Percentiles rank a stretch among this genome's conserved stretches.
Evolutionary conservation across 2,329 filamentous ascomycete genomes (phyloP).

Genomic region (Calcarisporium arbuscula): DNA sequence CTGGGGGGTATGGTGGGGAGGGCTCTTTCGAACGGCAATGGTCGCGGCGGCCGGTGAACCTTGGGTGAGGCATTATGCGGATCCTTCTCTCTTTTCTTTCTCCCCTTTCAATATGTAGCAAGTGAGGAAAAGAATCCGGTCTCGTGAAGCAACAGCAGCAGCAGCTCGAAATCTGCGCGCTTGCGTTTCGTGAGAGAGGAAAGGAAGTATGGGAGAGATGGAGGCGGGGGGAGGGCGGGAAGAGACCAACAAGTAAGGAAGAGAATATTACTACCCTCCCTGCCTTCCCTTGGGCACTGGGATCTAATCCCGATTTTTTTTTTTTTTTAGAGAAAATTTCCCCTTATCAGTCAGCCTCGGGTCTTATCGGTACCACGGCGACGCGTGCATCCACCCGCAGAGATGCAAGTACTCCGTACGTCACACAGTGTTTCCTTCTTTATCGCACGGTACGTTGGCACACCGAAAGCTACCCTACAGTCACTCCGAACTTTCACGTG

Average conservation of each 20-base stretch:
- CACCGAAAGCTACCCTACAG: too few relatives aligned
- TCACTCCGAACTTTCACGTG: too few relatives aligned
- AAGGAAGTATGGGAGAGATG: neutral
- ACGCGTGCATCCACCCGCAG: too few relatives aligned
- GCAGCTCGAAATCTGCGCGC: constrained; percentile 4
- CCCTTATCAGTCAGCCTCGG: too few relatives aligned
- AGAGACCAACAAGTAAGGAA: neutral
- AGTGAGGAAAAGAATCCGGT: constrained; percentile 1
- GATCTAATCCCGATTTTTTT: too few relatives aligned
- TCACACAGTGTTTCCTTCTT: too few relatives aligned
- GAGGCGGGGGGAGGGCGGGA: neutral
- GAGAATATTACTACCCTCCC: too few relatives aligned
- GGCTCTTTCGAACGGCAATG: constrained; percentile 37
- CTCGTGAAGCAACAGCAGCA: constrained; percentile 2
- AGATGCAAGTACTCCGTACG: too few relatives aligned
- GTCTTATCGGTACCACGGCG: too few relatives aligned
- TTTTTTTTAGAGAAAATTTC: too few relatives aligned
- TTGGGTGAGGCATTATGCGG: constrained; percentile 40
- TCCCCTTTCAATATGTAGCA: neutral
- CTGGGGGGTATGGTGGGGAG: constrained; percentile 53
- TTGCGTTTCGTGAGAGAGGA: neutral
- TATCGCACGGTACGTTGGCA: too few relatives aligned
- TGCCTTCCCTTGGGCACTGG: too few relatives aligned
- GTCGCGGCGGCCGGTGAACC: constrained; percentile 35
- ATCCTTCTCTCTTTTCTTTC: neutral